A percentile compares a stretch with the other conserved stretches of the same genome.
phyloP scores from a whole-genome alignment of 306 rosid species.

The Quercus alba region DNA sequence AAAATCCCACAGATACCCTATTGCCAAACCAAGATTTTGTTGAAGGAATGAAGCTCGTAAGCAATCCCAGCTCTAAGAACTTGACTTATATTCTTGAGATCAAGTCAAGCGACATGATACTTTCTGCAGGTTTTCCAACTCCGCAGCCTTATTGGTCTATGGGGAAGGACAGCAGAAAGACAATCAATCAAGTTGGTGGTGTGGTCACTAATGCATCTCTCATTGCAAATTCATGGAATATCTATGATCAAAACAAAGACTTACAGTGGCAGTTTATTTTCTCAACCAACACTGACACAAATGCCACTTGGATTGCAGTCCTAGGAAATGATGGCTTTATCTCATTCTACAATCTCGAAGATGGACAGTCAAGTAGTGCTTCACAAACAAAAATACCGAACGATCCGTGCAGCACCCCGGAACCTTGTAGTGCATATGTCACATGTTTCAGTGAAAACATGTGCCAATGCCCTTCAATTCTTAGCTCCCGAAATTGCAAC shows the following conservation, averaged over 20 bases:
- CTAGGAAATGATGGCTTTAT: constrained; percentile 71
- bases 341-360: constrained; percentile 53
- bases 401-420: constrained; percentile 66
- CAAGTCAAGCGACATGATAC: constrained; percentile 61
- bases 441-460: constrained; percentile 38
- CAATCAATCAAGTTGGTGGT: constrained; percentile 40
- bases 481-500: constrained; percentile 56
- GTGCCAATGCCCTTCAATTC: constrained; percentile 79
- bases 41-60: constrained; percentile 72
- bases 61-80: constrained; percentile 46
- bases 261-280: constrained; percentile 68
- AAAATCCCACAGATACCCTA: constrained; percentile 78
- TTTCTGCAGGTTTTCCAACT: constrained; percentile 53
- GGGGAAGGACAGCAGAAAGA: constrained; percentile 57
- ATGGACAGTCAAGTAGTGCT: constrained; percentile 26
- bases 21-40: constrained; percentile 60
- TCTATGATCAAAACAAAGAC: constrained; percentile 56
- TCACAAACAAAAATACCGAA: constrained; percentile 51
- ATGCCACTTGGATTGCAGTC: constrained; percentile 71
- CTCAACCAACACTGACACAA: constrained; percentile 26
- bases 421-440: constrained; percentile 66
- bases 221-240: constrained; percentile 75
- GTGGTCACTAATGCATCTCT: constrained; percentile 49
- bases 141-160: constrained; percentile 93
- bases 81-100: constrained; percentile 64